Evolutionary conservation across 108 stramenopile genomes (phyloP), one percentile per base, ranked within the genome.

Genomic region (Cyclostephanos invisitatus): DNA sequence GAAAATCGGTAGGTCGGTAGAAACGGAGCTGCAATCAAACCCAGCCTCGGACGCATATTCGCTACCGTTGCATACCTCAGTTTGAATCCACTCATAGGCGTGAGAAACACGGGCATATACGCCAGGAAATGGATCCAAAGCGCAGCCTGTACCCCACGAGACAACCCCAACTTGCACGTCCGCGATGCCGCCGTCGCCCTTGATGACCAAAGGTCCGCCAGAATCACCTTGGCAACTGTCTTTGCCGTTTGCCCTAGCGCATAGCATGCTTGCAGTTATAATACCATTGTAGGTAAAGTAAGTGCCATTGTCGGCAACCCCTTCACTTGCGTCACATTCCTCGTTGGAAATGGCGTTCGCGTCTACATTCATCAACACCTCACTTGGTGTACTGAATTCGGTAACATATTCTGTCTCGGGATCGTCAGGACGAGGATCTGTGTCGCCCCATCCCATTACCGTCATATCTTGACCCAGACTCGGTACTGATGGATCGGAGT

Each of bases 151-250:
- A 14, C 75, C 81, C 75, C 75, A 77, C 5, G 70, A 72, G 3
- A 75, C 74, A 0, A 82, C 49, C 0, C 81, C 81, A 21, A 82
- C 76, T 38, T 73, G 76, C 0, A 77, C 38, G 54, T 82, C 81
- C 20, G 38, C 38, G 25, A 3, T 44, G 1, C 62, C 42, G 21
- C 28, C 50, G 9, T 21, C 42, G 3, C 80, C 80, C 14, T n/a
- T n/a, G n/a, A n/a, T n/a, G n/a, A n/a, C n/a, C n/a, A n/a, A n/a
- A n/a, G n/a, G n/a, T n/a, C n/a, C 81, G 7, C 80, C 78, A 7
- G 60, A 64, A 50, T 82, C 81, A 1, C 68, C 75, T 29, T 70
- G 68, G 40, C 81, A 82, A 0, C 58, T 47, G 48, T 82, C 81
- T 55, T 70, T 12, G 42, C n/a, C 36, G 48, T 60, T 21, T 8